A percentile compares a stretch with the other conserved stretches of the same genome.
phyloP scores from a whole-genome alignment of 148 eudicot species.

The Camellia japonica region DNA sequence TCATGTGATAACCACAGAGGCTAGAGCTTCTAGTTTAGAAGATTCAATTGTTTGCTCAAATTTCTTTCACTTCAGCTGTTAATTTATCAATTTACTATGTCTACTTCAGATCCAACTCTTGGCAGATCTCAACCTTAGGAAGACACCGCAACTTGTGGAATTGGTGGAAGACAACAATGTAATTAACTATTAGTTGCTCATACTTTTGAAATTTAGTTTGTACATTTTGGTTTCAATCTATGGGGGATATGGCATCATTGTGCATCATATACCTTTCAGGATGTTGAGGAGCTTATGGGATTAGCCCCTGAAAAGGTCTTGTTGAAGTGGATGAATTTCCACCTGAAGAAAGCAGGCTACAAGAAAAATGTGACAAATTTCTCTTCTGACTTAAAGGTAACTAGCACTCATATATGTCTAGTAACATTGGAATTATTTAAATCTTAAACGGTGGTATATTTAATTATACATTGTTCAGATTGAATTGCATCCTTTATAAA shows the following conservation, averaged over 20 bases:
- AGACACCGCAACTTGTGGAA: conserved; percentile 92
- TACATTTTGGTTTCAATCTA: background rate
- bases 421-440: background rate
- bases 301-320: conserved; percentile 90
- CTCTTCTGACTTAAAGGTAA: conserved; percentile 91
- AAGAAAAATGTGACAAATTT: conserved; percentile 71
- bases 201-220: background rate
- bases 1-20: background rate
- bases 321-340: conserved; percentile 97
- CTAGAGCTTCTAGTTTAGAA: conserved; percentile 10
- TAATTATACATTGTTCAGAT: background rate
- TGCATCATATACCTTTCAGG: conserved; percentile 44
- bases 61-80: background rate
- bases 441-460: background rate
- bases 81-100: conserved; percentile 10
- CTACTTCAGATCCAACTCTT: conserved; percentile 72
- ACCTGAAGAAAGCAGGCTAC: conserved; percentile 87
- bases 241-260: conserved; percentile 13
- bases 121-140: conserved; percentile 91
- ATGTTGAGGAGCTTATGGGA: conserved; percentile 89
- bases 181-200: conserved; percentile 15
- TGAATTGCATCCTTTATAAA: background rate
- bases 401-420: conserved; percentile 4
- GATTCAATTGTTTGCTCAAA: background rate
- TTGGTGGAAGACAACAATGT: conserved; percentile 79